Evolutionary conservation across 805 yeast species (phyloP).

Genomic region (Candida germanica): DNA sequence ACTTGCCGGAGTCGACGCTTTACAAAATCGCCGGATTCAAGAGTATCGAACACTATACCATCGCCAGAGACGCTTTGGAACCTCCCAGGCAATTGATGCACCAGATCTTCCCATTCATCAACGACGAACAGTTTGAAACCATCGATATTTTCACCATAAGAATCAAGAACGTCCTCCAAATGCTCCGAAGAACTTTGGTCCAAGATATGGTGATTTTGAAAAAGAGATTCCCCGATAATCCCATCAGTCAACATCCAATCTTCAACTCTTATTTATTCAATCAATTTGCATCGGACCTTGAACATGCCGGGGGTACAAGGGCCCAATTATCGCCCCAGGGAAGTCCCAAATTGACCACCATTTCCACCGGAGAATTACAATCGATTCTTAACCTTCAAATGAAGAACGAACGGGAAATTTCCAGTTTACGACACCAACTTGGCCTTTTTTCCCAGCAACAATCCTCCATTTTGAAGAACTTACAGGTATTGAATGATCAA

Average conservation of each 20-base stretch:
- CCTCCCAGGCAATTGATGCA: constrained; percentile 25
- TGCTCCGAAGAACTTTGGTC: constrained; percentile 21
- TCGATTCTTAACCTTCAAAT: constrained; percentile 4
- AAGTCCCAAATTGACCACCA: neutral
- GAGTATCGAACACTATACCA: constrained; percentile 14
- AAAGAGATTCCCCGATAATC: constrained; percentile 20
- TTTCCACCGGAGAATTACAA: neutral
- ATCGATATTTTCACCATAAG: constrained; percentile 10
- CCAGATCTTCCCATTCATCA: constrained; percentile 28
- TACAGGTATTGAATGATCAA: neutral
- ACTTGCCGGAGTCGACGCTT: constrained; percentile 14
- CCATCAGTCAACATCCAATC: constrained; percentile 22
- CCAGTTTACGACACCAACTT: constrained; percentile 14
- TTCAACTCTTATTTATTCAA: constrained; percentile 19
- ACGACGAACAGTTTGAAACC: constrained; percentile 11
- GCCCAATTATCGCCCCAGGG: constrained; percentile 6
- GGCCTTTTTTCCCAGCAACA: constrained; percentile 13
- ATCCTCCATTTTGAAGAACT: constrained; percentile 9
- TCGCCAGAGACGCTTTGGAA: constrained; percentile 18
- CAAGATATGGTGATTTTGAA: constrained; percentile 31
- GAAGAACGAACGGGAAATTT: constrained; percentile 8
- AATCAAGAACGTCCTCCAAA: constrained; percentile 14
- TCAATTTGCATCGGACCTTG: constrained; percentile 13
- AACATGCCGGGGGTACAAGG: constrained; percentile 8
- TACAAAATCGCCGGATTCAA: constrained; percentile 23